A percentile compares a stretch with the other conserved stretches of the same genome.
These are phyloP conservation scores for Sphagnum contortum DNA, from an alignment of 225 moss, liverwort and hornwort genomes.

Conservation along the genomic window DNA sequence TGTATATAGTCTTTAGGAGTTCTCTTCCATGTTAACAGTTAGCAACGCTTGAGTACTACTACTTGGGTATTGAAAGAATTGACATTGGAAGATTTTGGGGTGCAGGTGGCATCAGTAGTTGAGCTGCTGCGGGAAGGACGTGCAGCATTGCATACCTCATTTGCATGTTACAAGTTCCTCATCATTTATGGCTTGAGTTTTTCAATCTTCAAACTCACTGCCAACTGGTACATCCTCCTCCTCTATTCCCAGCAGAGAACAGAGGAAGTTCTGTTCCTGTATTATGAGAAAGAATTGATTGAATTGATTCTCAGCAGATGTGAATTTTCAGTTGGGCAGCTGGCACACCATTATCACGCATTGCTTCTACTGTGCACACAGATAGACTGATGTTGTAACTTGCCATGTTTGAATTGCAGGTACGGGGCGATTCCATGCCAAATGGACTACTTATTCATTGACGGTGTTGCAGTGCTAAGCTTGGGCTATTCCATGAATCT, in stretches of 20 bases:
- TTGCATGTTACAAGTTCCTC: slow-evolving; percentile 73
- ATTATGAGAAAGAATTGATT: too few species aligned
- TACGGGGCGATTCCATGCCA: slow-evolving; percentile 48
- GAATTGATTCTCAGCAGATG: too few species aligned
- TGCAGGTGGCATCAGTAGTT: slow-evolving; percentile 46
- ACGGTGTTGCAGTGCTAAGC: slow-evolving; percentile 52
- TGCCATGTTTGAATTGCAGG: slow-evolving; percentile 12
- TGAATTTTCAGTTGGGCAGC: too few species aligned
- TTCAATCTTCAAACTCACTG: slow-evolving; percentile 48
- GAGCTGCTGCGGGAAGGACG: slow-evolving; percentile 60
- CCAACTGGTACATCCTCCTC: slow-evolving; percentile 25
- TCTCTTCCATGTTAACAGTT: too few species aligned
- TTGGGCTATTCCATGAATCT: slow-evolving; percentile 68
- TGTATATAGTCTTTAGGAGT: too few species aligned
- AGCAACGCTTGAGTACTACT: too few species aligned
- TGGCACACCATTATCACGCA: too few species aligned
- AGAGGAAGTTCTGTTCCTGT: too few species aligned
- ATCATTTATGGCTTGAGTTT: slow-evolving; percentile 68
- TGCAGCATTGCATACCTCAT: slow-evolving; percentile 69
- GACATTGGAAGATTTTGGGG: neutral
- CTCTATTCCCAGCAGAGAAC: too few species aligned
- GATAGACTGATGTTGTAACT: too few species aligned
- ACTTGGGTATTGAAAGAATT: too few species aligned
- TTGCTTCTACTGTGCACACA: too few species aligned
- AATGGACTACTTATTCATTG: slow-evolving; percentile 54